Base-by-base conservation (phyloP, 1,284 basidiomycete species). In the Neolentinus lepideus region DNA sequence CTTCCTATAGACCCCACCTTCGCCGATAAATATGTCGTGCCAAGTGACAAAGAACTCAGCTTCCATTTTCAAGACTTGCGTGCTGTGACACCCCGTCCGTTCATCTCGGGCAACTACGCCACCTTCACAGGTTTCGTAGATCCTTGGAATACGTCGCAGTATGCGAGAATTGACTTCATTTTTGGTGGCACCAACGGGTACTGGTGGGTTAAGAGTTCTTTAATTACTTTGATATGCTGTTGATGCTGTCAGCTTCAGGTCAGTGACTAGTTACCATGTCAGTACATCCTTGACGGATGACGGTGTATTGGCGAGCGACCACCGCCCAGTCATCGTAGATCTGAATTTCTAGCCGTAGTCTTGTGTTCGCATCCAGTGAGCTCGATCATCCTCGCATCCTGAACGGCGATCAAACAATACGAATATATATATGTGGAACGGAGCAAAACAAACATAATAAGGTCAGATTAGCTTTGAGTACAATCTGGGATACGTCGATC, bases 271-370 rank as follows among this genome's bases (percentile, higher is more conserved):
- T 6, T 77, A 77, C 58, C 71, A 71, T 48, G 76, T 80, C 11
- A 73, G 67, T 12, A 69, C 71, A 1, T 70, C 74, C 0, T 65
- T 77, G 29, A 71, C 74, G 2, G 80, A 82, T 57, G 80, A 82
- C 58, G 81, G 81, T 1, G 62, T 78, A n/a, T 69, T 81, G 43
- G 74, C 74, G 6, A 82, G 80, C 58, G 81, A 83, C 60, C 80
- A 83, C 62, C 73, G 79, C 1, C 80, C 78, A 3, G 78, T 81
- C 4, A 77, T 79, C 58, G 71, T 68, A 2, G 78, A 81, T 56
- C 56, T 78, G 38, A 57, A 58, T 3, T 56, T 75, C 25, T 71
- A 48, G 53, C 22, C 35, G 35, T 11, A 11, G 35, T n/a, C 35
- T 38, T 38, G 35, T 38, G 35, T 38, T 11, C n/a, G 11, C 11